Evolutionary conservation across 768 basidiomycete species (phyloP).

Genomic region (Lentinula aciculospora): DNA sequence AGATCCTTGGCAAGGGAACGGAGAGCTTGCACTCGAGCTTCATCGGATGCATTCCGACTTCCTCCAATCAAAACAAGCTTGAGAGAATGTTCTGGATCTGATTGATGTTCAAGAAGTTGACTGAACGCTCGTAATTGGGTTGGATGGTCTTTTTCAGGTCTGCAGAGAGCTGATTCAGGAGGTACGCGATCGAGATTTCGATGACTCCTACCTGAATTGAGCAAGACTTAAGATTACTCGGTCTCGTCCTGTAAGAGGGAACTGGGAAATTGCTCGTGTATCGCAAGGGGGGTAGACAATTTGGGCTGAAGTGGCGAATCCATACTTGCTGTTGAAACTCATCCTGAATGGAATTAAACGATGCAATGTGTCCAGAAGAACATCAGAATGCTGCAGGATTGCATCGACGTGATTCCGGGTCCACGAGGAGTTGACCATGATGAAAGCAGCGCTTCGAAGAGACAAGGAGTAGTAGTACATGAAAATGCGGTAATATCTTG

Average conservation of each 20-base stretch:
- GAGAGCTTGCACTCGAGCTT: constrained; percentile 59
- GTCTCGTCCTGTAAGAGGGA: constrained; percentile 47
- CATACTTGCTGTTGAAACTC: not conserved
- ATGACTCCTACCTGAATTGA: constrained; percentile 77
- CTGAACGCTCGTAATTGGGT: constrained; percentile 72
- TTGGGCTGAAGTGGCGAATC: constrained; percentile 19
- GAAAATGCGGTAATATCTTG: constrained; percentile 84
- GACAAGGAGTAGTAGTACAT: constrained; percentile 78
- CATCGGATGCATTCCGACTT: constrained; percentile 73
- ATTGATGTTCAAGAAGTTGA: constrained; percentile 49
- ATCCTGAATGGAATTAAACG: not conserved
- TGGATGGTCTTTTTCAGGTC: constrained; percentile 92
- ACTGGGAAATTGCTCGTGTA: constrained; percentile 61
- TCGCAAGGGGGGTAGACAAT: constrained; percentile 94
- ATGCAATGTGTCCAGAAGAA: constrained; percentile 35
- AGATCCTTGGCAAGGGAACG: constrained; percentile 54
- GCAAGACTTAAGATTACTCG: constrained; percentile 80
- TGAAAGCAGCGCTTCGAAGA: constrained; percentile 64
- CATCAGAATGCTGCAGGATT: constrained; percentile 57
- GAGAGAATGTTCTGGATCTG: constrained; percentile 39
- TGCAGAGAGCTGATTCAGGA: constrained; percentile 18
- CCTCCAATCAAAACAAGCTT: constrained; percentile 80
- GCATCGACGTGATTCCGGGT: constrained; percentile 79
- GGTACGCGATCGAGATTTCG: not conserved
- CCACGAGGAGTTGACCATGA: constrained; percentile 97